Conservation (phyloP, 768 basidiomycete genomes). For the Hemileccinum impolitum region DNA sequence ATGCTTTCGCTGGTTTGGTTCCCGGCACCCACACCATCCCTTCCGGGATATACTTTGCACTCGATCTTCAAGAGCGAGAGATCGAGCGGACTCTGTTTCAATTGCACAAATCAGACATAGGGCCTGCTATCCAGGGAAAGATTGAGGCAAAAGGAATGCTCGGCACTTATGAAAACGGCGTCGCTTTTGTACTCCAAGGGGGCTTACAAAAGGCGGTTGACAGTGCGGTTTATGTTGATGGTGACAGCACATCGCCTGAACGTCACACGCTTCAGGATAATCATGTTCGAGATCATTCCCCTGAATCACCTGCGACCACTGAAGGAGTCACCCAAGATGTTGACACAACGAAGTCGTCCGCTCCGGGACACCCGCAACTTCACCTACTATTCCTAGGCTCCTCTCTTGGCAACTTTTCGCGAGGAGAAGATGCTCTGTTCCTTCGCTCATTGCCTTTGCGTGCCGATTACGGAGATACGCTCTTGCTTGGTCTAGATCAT, state of each 20-base stretch:
- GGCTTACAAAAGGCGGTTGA: constrained; percentile 16
- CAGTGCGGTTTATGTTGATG: constrained; percentile 1
- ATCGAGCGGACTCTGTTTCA: constrained; percentile 74
- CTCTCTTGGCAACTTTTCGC: constrained; percentile 85
- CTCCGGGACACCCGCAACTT: constrained; percentile 53
- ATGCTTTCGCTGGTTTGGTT: constrained; percentile 59
- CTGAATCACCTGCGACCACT: constrained; percentile 36
- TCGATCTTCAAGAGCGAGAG: constrained; percentile 88
- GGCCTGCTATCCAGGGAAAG: constrained; percentile 60
- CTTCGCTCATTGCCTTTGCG: constrained; percentile 76
- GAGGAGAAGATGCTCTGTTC: constrained; percentile 67
- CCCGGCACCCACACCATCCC: constrained; percentile 33
- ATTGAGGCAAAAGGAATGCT: constrained; percentile 81
- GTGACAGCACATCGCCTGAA: constrained; percentile 1
- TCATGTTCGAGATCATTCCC: constrained; percentile 33
- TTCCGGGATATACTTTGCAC: constrained; percentile 82
- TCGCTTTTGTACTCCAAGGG: constrained; percentile 66
- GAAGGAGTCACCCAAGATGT: constrained; percentile 3
- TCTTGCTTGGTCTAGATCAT: constrained; percentile 90
- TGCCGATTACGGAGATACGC: constrained; percentile 70
- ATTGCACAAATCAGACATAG: constrained; percentile 62
- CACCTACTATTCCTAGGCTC: constrained; percentile 93
- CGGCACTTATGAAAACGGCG: constrained; percentile 88
- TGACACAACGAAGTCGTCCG: constrained; percentile 35
- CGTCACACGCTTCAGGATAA: constrained; percentile 10